phyloP scores from a whole-genome alignment of 495 filamentous ascomycete genomes.

The Aspergillus ostianus region DNA sequence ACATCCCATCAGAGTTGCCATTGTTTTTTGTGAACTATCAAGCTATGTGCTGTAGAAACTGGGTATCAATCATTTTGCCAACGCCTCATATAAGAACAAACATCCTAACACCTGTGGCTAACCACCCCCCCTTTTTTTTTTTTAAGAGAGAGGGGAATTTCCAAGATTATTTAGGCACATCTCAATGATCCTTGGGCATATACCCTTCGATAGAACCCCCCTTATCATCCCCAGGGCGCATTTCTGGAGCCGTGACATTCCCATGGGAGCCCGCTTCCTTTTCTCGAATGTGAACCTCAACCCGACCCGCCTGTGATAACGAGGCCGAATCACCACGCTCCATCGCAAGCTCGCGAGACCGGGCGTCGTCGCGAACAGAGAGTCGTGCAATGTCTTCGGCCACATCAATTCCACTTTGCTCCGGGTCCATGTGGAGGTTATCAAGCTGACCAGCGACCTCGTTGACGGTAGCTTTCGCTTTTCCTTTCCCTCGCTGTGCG shows the following conservation, averaged over 20 bases:
- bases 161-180: not conserved
- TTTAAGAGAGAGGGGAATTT: not conserved
- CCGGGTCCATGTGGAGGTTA: constrained; percentile 25
- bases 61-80: not conserved
- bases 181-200: constrained; percentile 25
- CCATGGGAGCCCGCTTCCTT: constrained; percentile 24
- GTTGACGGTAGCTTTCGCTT: constrained; percentile 15
- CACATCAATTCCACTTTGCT: constrained; percentile 15
- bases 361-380: constrained; percentile 25
- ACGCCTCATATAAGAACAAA: not conserved
- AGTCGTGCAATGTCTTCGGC: constrained; percentile 23
- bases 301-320: constrained; percentile 31
- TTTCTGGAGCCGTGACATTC: constrained; percentile 26
- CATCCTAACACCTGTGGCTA: not conserved
- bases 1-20: not conserved
- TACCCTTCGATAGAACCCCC: constrained; percentile 50
- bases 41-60: not conserved
- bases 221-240: constrained; percentile 35
- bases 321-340: constrained; percentile 45
- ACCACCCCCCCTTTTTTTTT: not conserved
- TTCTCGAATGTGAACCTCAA: constrained; percentile 41
- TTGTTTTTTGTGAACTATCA: not conserved
- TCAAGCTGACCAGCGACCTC: constrained; percentile 33
- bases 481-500: constrained; percentile 14
- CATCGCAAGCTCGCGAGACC: constrained; percentile 40